phyloP scores from a whole-genome alignment of 1,284 basidiomycete genomes.

The Apiotrichum veenhuisii region DNA sequence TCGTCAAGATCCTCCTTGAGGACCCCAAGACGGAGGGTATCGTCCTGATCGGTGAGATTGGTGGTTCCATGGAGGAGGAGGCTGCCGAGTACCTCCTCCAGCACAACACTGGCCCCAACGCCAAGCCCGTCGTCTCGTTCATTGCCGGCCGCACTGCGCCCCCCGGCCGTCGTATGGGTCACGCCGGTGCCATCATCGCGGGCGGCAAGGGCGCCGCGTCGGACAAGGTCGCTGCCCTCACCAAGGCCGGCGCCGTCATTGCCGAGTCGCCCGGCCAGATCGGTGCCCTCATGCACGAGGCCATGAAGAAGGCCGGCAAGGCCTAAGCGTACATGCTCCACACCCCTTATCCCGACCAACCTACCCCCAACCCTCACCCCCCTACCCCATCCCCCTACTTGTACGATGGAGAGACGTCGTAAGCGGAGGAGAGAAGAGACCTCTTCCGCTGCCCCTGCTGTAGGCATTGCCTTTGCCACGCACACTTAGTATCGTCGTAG shows the following conservation, averaged over 20 bases:
- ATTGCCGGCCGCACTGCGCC: slow-evolving; percentile 97
- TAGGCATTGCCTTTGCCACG: slow-evolving; percentile 1
- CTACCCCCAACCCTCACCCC: not conserved
- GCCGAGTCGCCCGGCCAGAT: slow-evolving; percentile 96
- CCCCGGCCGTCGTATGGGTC: slow-evolving; percentile 96
- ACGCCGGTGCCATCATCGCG: slow-evolving; percentile 95
- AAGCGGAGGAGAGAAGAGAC: no score
- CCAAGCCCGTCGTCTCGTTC: slow-evolving; percentile 96
- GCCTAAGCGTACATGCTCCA: slow-evolving; percentile 53
- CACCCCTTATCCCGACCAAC: not conserved
- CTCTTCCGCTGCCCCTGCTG: not conserved
- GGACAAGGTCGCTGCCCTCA: slow-evolving; percentile 93
- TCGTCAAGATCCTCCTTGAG: slow-evolving; percentile 92
- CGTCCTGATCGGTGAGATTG: slow-evolving; percentile 98
- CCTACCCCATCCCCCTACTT: not conserved
- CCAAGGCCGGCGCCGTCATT: slow-evolving; percentile 88
- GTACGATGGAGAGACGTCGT: not conserved
- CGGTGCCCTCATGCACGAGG: slow-evolving; percentile 79
- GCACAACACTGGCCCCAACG: slow-evolving; percentile 84
- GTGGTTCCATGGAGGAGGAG: slow-evolving; percentile 98
- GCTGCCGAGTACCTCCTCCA: slow-evolving; percentile 92
- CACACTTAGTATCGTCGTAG: slow-evolving; percentile 4
- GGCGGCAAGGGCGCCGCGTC: slow-evolving; percentile 95
- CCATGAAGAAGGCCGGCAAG: slow-evolving; percentile 79
- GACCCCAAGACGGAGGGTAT: slow-evolving; percentile 93